Conservation (phyloP, 2,329 filamentous ascomycete species). For the Dothideomycetes sp. region DNA sequence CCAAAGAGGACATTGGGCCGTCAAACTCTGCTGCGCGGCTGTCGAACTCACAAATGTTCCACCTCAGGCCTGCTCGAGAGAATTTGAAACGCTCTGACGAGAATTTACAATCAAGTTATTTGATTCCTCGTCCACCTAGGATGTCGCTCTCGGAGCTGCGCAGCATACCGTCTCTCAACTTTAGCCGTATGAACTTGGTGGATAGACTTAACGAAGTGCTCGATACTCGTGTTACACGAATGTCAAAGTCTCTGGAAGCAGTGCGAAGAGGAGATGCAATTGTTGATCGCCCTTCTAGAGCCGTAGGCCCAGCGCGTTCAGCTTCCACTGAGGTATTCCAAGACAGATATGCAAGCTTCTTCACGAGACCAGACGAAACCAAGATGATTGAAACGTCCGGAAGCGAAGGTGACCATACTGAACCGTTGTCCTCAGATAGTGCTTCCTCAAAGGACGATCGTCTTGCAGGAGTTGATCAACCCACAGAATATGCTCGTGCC, state of each 20-base stretch:
- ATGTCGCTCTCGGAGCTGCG: conserved; percentile 28
- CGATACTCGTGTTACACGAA: conserved; percentile 23
- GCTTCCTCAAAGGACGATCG: too few relatives aligned
- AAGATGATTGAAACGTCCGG: conserved; percentile 16
- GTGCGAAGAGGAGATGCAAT: conserved; percentile 20
- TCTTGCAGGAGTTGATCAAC: too few relatives aligned
- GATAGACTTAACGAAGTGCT: conserved; percentile 37
- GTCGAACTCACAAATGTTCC: conserved; percentile 15
- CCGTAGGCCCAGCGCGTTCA: conserved; percentile 31
- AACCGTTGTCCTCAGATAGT: too few relatives aligned
- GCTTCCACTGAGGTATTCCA: conserved; percentile 30
- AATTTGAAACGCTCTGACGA: not conserved
- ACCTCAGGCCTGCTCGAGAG: conserved; percentile 2
- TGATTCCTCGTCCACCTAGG: conserved; percentile 1
- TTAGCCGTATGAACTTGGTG: conserved; percentile 39
- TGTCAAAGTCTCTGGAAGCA: conserved; percentile 31
- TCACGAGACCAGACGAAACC: conserved; percentile 33
- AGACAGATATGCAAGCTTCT: conserved; percentile 39
- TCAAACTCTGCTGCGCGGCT: conserved; percentile 14
- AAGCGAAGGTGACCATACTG: too few relatives aligned
- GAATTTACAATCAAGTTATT: conserved; percentile 2
- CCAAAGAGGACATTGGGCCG: conserved; percentile 37
- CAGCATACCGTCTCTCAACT: conserved; percentile 39
- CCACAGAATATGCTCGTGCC: too few relatives aligned
- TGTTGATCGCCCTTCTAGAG: conserved; percentile 25